phyloP scores from a whole-genome alignment of 257 asterid genomes.

The Jacaranda mimosifolia region DNA sequence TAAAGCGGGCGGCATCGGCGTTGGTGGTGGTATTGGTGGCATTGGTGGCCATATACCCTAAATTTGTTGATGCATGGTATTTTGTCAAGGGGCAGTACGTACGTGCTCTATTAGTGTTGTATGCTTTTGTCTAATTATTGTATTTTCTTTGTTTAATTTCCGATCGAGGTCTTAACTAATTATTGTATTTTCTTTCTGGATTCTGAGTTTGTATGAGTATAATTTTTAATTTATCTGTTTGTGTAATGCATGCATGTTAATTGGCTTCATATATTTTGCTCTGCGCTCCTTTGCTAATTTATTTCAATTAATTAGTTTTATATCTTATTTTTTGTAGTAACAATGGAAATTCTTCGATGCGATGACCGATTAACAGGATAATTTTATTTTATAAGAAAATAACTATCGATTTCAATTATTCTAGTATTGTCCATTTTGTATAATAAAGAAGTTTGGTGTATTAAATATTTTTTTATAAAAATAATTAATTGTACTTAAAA shows the following conservation, averaged over 20 bases:
- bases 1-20: slow-evolving; percentile 48
- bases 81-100: background rate
- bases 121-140: background rate
- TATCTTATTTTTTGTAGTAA: background rate
- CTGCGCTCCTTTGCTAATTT: background rate
- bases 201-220: background rate
- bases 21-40: slow-evolving; percentile 50
- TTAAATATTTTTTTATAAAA: too few relatives aligned
- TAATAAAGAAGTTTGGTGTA: too few relatives aligned
- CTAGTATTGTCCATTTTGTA: too few relatives aligned
- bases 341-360: background rate
- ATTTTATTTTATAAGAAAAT: too few relatives aligned
- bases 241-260: slow-evolving; percentile 34
- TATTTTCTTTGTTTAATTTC: background rate
- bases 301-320: background rate
- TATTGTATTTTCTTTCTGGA: background rate
- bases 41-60: slow-evolving; percentile 45
- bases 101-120: background rate
- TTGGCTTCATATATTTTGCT: slow-evolving; percentile 16
- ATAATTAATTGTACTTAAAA: too few relatives aligned
- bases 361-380: too few relatives aligned
- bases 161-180: background rate
- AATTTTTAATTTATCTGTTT: background rate
- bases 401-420: too few relatives aligned
- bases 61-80: background rate